Evolutionary conservation across 345 rosid species (phyloP).

Genomic region (Kernera saxatilis): DNA sequence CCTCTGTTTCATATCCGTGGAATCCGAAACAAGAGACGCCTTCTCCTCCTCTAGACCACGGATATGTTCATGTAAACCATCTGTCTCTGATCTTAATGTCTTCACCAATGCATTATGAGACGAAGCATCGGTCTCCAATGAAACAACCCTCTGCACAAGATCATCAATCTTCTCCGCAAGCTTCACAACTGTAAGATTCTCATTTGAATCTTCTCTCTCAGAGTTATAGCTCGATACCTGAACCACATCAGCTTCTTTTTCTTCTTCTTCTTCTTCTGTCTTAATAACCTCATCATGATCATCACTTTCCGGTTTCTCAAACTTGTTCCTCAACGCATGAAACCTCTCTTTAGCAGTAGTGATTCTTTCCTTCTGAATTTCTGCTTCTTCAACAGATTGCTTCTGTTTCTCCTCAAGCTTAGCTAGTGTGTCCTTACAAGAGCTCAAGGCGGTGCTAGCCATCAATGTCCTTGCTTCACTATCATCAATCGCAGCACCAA

Average conservation of each 20-base stretch:
- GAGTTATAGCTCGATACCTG: constrained; percentile 27
- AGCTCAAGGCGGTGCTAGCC: constrained; percentile 63
- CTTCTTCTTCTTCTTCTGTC: constrained; percentile 17
- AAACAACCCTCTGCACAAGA: constrained; percentile 65
- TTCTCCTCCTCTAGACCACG: constrained; percentile 56
- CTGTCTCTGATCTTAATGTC: constrained; percentile 55
- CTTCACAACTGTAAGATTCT: constrained; percentile 40
- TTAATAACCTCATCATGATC: constrained; percentile 14
- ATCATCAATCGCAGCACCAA: constrained; percentile 51
- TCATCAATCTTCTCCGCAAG: constrained; percentile 69
- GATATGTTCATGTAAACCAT: constrained; percentile 45
- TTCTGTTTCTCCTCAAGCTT: constrained; percentile 57
- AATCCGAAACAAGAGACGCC: constrained; percentile 38
- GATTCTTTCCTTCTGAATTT: constrained; percentile 45
- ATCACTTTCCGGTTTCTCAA: constrained; percentile 18
- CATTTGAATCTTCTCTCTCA: constrained; percentile 30
- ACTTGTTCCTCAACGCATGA: constrained; percentile 33
- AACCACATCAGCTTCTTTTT: neutral
- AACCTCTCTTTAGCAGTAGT: constrained; percentile 41
- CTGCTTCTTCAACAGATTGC: constrained; percentile 46
- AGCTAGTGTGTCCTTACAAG: constrained; percentile 58
- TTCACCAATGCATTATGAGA: constrained; percentile 61
- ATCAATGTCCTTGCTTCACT: constrained; percentile 72
- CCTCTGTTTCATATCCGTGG: constrained; percentile 38
- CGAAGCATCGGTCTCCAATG: constrained; percentile 48